Evolutionary conservation across 768 basidiomycete species (phyloP).

Genomic region (Boletus sensibilis): DNA sequence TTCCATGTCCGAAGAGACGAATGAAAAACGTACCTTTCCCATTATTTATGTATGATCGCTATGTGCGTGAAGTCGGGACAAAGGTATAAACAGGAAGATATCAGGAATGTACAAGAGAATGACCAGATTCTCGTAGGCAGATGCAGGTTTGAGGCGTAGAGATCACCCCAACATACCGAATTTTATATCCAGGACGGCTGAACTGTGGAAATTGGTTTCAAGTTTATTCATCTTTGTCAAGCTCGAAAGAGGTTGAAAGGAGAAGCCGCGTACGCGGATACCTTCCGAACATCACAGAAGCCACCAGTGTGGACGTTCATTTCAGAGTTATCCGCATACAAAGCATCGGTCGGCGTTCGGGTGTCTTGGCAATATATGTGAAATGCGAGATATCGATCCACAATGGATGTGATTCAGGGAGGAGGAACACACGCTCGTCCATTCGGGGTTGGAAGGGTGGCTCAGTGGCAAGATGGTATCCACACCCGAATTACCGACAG

Average conservation of each 20-base stretch:
- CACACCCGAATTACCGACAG: neutral
- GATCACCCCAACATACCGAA: neutral
- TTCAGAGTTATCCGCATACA: neutral
- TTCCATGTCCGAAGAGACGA: neutral
- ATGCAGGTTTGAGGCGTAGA: neutral
- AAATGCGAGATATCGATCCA: neutral
- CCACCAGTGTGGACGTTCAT: neutral
- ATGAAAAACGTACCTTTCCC: neutral
- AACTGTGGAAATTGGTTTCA: neutral
- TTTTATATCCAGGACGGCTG: neutral
- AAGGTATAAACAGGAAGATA: neutral
- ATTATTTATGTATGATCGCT: neutral
- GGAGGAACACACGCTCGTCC: neutral
- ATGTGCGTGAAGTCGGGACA: neutral
- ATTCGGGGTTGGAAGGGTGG: too few relatives aligned
- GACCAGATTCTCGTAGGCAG: conserved; percentile 4
- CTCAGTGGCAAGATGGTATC: neutral
- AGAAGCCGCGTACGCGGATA: neutral
- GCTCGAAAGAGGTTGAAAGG: neutral
- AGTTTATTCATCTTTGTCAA: neutral
- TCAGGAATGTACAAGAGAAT: neutral
- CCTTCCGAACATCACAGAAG: neutral
- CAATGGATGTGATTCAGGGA: neutral
- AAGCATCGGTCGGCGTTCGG: neutral
- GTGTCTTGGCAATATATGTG: neutral